Evolutionary conservation across 257 asterid species (phyloP).

Genomic region (Ophiorrhiza pumila): DNA sequence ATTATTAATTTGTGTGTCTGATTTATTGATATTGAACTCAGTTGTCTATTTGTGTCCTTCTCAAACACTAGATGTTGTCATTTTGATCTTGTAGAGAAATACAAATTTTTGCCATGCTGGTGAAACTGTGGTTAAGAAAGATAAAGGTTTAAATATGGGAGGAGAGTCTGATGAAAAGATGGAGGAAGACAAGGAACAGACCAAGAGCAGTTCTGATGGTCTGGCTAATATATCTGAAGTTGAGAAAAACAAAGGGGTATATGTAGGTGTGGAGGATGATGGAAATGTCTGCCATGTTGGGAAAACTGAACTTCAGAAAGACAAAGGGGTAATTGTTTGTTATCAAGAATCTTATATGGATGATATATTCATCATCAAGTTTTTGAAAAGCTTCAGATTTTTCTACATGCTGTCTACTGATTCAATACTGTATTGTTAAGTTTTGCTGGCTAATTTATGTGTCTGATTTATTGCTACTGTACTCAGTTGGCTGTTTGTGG

Average conservation of each 20-base stretch:
- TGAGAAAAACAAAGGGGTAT: too few relatives aligned
- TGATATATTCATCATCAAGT: neutral
- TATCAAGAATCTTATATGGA: neutral
- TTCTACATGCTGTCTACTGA: neutral
- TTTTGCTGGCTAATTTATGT: too few relatives aligned
- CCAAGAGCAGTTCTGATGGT: too few relatives aligned
- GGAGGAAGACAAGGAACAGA: too few relatives aligned
- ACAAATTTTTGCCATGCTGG: neutral
- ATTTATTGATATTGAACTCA: neutral
- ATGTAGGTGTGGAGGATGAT: too few relatives aligned
- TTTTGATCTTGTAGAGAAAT: slow-evolving; percentile 6
- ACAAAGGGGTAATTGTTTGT: neutral
- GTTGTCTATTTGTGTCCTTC: neutral
- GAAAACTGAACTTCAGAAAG: neutral
- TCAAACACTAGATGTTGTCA: neutral
- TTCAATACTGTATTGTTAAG: neutral
- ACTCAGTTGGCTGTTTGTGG: neutral
- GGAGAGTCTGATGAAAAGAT: too few relatives aligned
- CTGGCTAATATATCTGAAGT: too few relatives aligned
- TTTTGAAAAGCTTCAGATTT: neutral
- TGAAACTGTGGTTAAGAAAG: neutral
- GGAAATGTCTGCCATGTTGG: neutral
- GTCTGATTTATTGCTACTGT: neutral
- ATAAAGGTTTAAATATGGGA: neutral
- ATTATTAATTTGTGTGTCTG: neutral